A percentile compares a stretch with the other conserved stretches of the same genome.
Evolutionary conservation across 2,329 filamentous ascomycete species (phyloP).

Genomic region (Tolypocladium amazonense): DNA sequence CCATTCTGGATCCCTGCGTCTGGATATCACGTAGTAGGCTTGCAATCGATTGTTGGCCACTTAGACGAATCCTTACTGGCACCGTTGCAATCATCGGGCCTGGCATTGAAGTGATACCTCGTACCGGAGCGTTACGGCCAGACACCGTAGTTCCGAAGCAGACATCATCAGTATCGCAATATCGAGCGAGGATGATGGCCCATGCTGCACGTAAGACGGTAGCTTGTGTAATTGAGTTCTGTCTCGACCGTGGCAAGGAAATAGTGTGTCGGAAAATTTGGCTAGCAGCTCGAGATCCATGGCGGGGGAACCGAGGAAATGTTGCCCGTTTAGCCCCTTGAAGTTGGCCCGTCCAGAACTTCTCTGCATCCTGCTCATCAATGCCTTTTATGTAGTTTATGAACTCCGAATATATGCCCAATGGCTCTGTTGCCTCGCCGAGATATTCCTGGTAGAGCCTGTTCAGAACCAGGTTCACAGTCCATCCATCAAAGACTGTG

Average conservation of each 20-base stretch:
- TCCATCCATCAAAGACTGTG: conserved; percentile 16
- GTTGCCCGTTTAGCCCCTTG: too few species aligned
- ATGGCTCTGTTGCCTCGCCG: too few species aligned
- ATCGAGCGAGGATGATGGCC: not conserved
- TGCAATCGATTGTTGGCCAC: not conserved
- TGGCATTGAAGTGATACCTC: not conserved
- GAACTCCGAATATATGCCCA: too few species aligned
- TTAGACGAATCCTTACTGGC: not conserved
- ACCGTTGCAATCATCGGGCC: not conserved
- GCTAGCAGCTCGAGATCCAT: too few species aligned
- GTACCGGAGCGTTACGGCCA: not conserved
- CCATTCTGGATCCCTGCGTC: conserved; percentile 5
- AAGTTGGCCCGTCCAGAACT: too few species aligned
- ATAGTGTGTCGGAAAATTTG: too few species aligned
- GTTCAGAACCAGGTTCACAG: conserved; percentile 3
- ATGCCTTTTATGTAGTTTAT: too few species aligned
- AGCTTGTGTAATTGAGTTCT: not conserved
- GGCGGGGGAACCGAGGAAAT: too few species aligned
- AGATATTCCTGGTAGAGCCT: not conserved
- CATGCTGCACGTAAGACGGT: not conserved
- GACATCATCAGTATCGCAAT: not conserved
- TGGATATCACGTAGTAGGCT: conserved; percentile 2
- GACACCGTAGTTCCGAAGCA: not conserved
- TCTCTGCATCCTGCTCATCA: too few species aligned
- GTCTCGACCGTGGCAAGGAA: not conserved